These are phyloP conservation scores for Myxozyma melibiosi DNA, from an alignment of 805 yeast genomes.

Conservation along the genomic window DNA sequence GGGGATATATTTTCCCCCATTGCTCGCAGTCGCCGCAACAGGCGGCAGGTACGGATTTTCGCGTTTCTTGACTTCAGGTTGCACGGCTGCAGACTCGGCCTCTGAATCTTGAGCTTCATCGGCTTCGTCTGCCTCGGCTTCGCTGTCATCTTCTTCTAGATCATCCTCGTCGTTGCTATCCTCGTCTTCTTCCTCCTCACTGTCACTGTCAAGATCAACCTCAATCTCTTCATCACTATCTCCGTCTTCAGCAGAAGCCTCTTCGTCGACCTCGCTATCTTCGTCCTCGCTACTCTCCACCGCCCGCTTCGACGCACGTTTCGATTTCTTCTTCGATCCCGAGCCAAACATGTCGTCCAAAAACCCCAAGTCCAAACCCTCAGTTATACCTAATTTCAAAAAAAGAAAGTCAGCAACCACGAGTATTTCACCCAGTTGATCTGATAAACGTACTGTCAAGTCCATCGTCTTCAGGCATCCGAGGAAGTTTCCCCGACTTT, in stretches of 20 bases:
- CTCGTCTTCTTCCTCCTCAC: conserved; percentile 23
- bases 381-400: conserved; percentile 64
- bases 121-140: conserved; percentile 35
- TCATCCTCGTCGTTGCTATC: not conserved
- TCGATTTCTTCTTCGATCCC: conserved; percentile 10
- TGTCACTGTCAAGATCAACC: conserved; percentile 19
- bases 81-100: conserved; percentile 36
- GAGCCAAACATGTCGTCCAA: conserved; percentile 29
- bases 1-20: conserved; percentile 65
- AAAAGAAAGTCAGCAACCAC: too few species aligned
- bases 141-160: conserved; percentile 38
- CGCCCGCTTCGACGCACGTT: conserved; percentile 30
- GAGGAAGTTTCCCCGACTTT: conserved; percentile 48
- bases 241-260: conserved; percentile 16
- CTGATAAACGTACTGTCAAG: conserved; percentile 51
- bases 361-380: conserved; percentile 65
- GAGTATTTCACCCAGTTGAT: conserved; percentile 2
- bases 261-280: conserved; percentile 28
- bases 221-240: conserved; percentile 32
- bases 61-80: conserved; percentile 34
- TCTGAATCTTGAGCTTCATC: conserved; percentile 31
- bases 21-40: conserved; percentile 17
- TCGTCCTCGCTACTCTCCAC: conserved; percentile 32
- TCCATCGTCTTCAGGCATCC: conserved; percentile 64
- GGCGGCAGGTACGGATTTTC: conserved; percentile 83